Evolutionary conservation across 2,329 filamentous ascomycete genomes (phyloP).

Genomic region (Colletotrichum sp.): DNA sequence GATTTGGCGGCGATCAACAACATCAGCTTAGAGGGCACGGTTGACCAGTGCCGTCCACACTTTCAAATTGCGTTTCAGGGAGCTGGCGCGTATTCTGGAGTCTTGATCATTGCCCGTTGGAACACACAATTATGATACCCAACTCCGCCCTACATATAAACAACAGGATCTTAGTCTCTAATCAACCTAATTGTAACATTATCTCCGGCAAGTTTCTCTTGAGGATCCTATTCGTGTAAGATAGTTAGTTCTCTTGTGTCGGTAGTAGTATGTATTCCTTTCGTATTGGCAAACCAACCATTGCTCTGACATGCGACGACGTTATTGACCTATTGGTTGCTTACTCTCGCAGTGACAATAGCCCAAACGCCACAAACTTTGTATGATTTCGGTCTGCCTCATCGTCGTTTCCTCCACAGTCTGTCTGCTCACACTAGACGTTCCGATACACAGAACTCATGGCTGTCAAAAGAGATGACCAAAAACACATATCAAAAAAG

Average conservation of each 20-base stretch:
- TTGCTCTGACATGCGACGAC: no score
- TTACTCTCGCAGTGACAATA: no score
- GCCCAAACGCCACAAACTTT: no score
- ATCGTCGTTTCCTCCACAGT: no score
- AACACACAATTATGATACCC: constrained; percentile 20
- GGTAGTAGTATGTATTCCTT: background rate
- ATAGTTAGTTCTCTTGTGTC: background rate
- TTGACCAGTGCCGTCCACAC: background rate
- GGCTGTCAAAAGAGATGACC: no score
- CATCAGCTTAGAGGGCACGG: constrained; percentile 37
- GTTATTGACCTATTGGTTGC: no score
- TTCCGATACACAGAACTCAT: background rate
- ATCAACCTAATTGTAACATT: constrained; percentile 4
- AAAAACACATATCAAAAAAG: background rate
- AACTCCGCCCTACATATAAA: constrained; percentile 16
- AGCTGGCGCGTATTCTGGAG: constrained; percentile 7
- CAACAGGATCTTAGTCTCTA: constrained; percentile 2
- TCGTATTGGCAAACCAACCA: background rate
- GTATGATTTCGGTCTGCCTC: no score
- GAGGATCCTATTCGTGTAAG: background rate
- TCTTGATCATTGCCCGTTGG: background rate
- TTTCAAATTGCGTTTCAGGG: constrained; percentile 9
- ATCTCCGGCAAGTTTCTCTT: background rate
- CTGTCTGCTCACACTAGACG: no score
- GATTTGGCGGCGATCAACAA: constrained; percentile 67